Evolutionary conservation across 2,329 filamentous ascomycete genomes (phyloP).

Genomic region (Furcasterigmium sp.): DNA sequence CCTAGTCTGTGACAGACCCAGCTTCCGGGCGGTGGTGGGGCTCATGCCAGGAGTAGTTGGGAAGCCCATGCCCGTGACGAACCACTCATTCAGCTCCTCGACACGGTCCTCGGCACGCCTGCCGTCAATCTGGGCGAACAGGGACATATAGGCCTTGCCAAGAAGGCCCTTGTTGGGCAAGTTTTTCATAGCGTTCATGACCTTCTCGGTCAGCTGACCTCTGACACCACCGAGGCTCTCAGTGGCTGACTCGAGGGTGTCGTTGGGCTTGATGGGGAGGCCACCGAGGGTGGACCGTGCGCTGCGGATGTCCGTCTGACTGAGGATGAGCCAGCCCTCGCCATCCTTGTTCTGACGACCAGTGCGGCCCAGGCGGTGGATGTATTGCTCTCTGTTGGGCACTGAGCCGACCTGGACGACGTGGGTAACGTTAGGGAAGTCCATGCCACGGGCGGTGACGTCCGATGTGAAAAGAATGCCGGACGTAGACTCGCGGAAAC

Average conservation of each 20-base stretch:
- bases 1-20: constrained; percentile 21
- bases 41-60: constrained; percentile 19
- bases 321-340: constrained; percentile 63
- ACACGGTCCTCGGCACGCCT: constrained; percentile 34
- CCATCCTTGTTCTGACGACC: constrained; percentile 70
- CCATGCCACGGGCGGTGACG: constrained; percentile 77
- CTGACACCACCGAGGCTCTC: constrained; percentile 41
- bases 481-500: constrained; percentile 59
- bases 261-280: constrained; percentile 55
- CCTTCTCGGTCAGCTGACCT: constrained; percentile 17
- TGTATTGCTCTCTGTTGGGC: constrained; percentile 63
- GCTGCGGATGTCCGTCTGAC: constrained; percentile 43
- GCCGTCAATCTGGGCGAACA: constrained; percentile 46
- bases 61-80: constrained; percentile 46
- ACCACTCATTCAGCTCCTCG: constrained; percentile 49
- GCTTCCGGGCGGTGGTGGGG: constrained; percentile 13
- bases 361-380: constrained; percentile 73
- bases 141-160: constrained; percentile 45
- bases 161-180: constrained; percentile 27
- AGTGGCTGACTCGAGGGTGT: constrained; percentile 42
- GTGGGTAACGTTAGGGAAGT: constrained; percentile 76
- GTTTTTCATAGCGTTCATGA: background rate
- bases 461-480: constrained; percentile 73
- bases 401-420: constrained; percentile 69
- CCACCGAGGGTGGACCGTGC: constrained; percentile 47